These are phyloP conservation scores for Sclerotinia borealis DNA, from an alignment of 2,329 filamentous ascomycete species.

Conservation along the genomic window DNA sequence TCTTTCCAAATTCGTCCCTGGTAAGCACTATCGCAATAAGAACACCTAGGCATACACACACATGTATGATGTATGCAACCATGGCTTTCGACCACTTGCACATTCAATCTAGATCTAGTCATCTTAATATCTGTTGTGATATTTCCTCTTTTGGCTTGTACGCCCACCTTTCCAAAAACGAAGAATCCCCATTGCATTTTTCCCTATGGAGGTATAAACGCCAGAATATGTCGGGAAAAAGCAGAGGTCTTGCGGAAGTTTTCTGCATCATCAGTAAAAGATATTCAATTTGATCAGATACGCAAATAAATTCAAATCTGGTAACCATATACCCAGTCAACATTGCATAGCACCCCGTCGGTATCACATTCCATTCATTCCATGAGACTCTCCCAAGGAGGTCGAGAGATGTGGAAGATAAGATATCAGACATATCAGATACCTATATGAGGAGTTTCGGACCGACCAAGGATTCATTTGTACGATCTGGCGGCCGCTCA, in stretches of 20 bases:
- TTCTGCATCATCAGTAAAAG: too few species aligned
- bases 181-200: neutral
- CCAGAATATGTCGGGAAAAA: neutral
- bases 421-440: neutral
- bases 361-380: neutral
- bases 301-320: neutral
- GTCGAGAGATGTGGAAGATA: neutral
- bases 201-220: neutral
- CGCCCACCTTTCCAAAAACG: neutral
- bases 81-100: too few species aligned
- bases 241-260: neutral
- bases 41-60: too few species aligned
- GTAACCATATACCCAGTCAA: neutral
- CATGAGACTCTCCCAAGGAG: neutral
- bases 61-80: neutral
- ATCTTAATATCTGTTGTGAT: neutral
- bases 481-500: neutral
- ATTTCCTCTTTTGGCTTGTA: neutral
- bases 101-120: neutral
- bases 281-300: neutral
- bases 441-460: slow-evolving; percentile 1
- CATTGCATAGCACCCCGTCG: neutral
- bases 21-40: neutral
- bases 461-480: neutral
- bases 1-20: neutral